Evolutionary conservation across 768 basidiomycete genomes (phyloP), one percentile per base, ranked within the genome.

Genomic region (Leccinum fibrillosum): DNA sequence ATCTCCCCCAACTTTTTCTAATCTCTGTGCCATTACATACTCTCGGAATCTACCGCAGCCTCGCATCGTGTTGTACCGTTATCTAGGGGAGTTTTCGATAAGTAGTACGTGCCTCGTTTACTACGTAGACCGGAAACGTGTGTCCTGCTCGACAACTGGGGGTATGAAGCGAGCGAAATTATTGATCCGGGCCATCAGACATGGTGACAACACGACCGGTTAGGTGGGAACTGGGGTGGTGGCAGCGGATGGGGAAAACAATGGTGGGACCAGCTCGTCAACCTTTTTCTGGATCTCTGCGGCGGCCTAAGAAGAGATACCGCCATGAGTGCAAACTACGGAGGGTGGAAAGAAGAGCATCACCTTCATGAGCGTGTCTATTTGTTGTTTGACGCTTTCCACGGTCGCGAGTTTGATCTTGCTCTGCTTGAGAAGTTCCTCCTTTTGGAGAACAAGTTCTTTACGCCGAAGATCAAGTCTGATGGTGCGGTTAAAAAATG

Each of bases 391-490:
- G 62, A 94, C 85, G 62, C 72, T 86, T 66, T 95, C 92, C 77
- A 90, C 81, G 19, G 85, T 87, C 44, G 80, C 69, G 28, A 81
- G 74, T 69, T 92, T 89, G n/a, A 78, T 67, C 74, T 88, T 90
- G 76, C 88, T 89, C 68, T 90, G 82, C 68, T 88, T 92, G 56
- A 93, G 77, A 51, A 94, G 79, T 10, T 89, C 86, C 52, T 94
- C 90, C 70, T 92, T 93, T 60, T 84, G 79, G 54, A 80, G 75
- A 17, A 78, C 58, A 28, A 94, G 82, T 54, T 89, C 87, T 68
- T 86, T 90, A 65, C 81, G 83, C 67, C 69, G 82, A 59, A 81
- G 80, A 64, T 92, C 89, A 30, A 92, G 80, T 59, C 92, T 93
- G 69, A n/a, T 25, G 50, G 47, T 15, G 49, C 42, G 10, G 32